Conservation (phyloP, 2,329 filamentous ascomycete species). For the Stagonosporopsis chrysanthemi region DNA sequence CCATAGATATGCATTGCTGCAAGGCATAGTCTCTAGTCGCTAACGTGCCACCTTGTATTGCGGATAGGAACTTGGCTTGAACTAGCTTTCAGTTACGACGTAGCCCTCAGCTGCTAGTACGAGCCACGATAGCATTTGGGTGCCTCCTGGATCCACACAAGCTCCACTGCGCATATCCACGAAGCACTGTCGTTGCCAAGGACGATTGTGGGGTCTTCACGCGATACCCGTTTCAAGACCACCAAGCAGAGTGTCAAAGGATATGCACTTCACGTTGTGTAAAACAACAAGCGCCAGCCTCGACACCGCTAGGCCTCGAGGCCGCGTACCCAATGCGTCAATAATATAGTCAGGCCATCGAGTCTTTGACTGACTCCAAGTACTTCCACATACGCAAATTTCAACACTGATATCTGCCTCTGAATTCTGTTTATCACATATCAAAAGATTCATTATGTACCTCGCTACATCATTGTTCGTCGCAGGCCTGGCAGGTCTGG, state of each 20-base stretch:
- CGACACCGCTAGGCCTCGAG: conserved; percentile 22
- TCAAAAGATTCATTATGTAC: conserved; percentile 29
- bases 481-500: conserved; percentile 33
- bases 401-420: not conserved
- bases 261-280: conserved; percentile 26
- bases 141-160: not conserved
- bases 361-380: not conserved
- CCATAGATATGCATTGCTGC: not conserved
- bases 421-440: not conserved
- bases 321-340: conserved; percentile 32
- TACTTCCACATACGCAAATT: not conserved
- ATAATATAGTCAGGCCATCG: conserved; percentile 27
- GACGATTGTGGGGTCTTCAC: conserved; percentile 24
- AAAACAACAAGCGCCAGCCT: conserved; percentile 32
- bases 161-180: not conserved
- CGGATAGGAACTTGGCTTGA: not conserved
- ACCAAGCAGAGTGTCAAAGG: conserved; percentile 13
- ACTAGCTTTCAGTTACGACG: not conserved
- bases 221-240: conserved; percentile 42
- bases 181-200: conserved; percentile 31
- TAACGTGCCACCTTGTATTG: not conserved
- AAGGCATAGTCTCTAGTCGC: not conserved
- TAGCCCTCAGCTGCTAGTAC: not conserved
- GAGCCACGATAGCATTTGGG: not conserved
- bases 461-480: conserved; percentile 34